These are phyloP conservation scores for Parathielavia appendiculata DNA, from an alignment of 495 filamentous ascomycete species.

Conservation along the genomic window DNA sequence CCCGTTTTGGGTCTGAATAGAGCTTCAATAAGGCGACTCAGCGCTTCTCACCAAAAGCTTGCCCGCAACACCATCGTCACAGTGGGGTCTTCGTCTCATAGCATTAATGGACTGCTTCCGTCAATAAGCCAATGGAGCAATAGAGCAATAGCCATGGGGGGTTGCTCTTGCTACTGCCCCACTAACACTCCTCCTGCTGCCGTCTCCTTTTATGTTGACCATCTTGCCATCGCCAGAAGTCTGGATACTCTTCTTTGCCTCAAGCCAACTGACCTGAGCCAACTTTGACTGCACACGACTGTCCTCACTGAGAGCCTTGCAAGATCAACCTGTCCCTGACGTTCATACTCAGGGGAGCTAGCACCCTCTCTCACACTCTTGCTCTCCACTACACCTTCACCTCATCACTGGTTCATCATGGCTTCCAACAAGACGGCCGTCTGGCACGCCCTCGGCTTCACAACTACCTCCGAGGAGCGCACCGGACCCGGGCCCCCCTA, in stretches of 20 bases:
- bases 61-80: slow-evolving; percentile 13
- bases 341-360: neutral
- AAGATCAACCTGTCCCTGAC: neutral
- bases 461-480: slow-evolving; percentile 25
- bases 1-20: slow-evolving; percentile 36
- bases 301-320: neutral
- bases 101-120: slow-evolving; percentile 10
- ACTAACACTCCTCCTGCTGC: neutral
- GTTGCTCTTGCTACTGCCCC: neutral
- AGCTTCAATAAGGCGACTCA: slow-evolving; percentile 30
- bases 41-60: slow-evolving; percentile 1
- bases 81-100: slow-evolving; percentile 9
- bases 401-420: neutral
- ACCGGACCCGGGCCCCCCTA: slow-evolving; percentile 26
- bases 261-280: neutral
- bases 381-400: neutral
- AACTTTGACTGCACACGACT: neutral
- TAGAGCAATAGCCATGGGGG: slow-evolving; percentile 14
- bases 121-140: slow-evolving; percentile 8
- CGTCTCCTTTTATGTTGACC: slow-evolving; percentile 10
- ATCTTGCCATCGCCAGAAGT: slow-evolving; percentile 8
- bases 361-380: neutral
- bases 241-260: neutral
- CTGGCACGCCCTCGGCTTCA: slow-evolving; percentile 13
- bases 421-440: slow-evolving; percentile 2